Percentiles rank a stretch among this genome's conserved stretches.
Conservation (phyloP, 2,329 filamentous ascomycete genomes). For the Metarhizium brunneum region DNA sequence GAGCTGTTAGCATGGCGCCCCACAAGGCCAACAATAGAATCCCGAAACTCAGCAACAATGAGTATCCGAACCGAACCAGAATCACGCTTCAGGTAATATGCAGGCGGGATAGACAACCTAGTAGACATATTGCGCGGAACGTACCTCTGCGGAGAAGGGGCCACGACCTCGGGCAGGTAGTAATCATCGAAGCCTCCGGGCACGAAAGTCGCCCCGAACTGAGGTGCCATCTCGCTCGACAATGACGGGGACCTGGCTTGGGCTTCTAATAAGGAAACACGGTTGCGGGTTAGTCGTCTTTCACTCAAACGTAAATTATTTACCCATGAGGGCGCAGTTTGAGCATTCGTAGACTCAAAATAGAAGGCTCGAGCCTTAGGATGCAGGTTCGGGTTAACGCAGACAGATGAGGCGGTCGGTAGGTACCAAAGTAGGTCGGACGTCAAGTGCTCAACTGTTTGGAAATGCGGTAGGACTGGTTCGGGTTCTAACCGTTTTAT, state of each 20-base stretch:
- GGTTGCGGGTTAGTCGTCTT: background rate
- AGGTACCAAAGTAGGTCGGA: background rate
- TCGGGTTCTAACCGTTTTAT: background rate
- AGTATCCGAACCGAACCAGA: conserved; percentile 16
- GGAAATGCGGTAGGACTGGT: background rate
- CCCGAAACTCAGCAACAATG: background rate
- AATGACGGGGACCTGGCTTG: conserved; percentile 12
- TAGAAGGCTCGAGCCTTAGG: background rate
- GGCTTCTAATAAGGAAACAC: background rate
- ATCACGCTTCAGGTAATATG: background rate
- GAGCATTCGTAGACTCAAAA: background rate
- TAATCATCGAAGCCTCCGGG: conserved; percentile 50
- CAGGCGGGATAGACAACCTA: background rate
- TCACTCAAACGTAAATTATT: background rate
- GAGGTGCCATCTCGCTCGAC: conserved; percentile 14
- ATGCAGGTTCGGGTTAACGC: background rate
- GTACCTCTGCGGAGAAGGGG: conserved; percentile 49
- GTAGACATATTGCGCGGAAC: conserved; percentile 15
- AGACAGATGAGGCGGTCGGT: background rate
- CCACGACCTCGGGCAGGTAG: conserved; percentile 51
- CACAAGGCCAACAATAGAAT: conserved; percentile 11
- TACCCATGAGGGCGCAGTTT: background rate
- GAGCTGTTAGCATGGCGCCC: conserved; percentile 27
- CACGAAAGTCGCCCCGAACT: conserved; percentile 47
- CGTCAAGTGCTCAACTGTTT: background rate